Evolutionary conservation across 176 grass and related monocot genomes (phyloP).

Genomic region (Otatea glauca): DNA sequence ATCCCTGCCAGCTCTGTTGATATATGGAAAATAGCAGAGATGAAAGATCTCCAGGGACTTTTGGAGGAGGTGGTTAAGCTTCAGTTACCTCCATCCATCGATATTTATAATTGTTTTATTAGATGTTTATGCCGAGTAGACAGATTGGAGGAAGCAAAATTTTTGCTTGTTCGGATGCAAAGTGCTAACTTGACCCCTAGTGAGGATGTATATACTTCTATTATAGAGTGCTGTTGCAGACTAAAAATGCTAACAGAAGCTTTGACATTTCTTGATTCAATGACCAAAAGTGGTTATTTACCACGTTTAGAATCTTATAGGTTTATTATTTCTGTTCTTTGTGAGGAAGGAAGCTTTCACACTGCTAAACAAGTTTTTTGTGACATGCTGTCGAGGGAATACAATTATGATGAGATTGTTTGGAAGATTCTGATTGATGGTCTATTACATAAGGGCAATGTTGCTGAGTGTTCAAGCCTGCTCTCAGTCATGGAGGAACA

Average conservation of each 20-base stretch:
- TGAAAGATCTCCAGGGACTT: constrained; percentile 55
- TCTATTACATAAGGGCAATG: constrained; percentile 62
- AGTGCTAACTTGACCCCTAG: constrained; percentile 51
- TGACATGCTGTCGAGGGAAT: constrained; percentile 63
- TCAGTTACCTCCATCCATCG: constrained; percentile 38
- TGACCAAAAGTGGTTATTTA: constrained; percentile 61
- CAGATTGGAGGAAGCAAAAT: constrained; percentile 74
- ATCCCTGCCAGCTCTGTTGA: constrained; percentile 39
- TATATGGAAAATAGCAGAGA: constrained; percentile 66
- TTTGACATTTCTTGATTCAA: constrained; percentile 73
- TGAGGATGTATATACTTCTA: constrained; percentile 69
- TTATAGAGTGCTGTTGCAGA: constrained; percentile 75
- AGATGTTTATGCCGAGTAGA: constrained; percentile 69
- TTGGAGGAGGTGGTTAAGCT: constrained; percentile 58
- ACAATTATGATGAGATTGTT: constrained; percentile 82
- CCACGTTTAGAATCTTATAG: constrained; percentile 74
- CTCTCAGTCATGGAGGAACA: constrained; percentile 70
- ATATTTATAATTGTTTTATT: constrained; percentile 61
- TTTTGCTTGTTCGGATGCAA: constrained; percentile 60
- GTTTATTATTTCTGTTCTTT: constrained; percentile 70
- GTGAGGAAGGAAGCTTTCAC: constrained; percentile 69
- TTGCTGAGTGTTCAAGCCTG: constrained; percentile 56
- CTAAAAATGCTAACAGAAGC: constrained; percentile 69
- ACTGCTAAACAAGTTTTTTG: constrained; percentile 64
- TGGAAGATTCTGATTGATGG: constrained; percentile 87